Evolutionary conservation across 78 protist genomes (phyloP).

Genomic region (slime mould (Dictyostelium discoideum)): DNA sequence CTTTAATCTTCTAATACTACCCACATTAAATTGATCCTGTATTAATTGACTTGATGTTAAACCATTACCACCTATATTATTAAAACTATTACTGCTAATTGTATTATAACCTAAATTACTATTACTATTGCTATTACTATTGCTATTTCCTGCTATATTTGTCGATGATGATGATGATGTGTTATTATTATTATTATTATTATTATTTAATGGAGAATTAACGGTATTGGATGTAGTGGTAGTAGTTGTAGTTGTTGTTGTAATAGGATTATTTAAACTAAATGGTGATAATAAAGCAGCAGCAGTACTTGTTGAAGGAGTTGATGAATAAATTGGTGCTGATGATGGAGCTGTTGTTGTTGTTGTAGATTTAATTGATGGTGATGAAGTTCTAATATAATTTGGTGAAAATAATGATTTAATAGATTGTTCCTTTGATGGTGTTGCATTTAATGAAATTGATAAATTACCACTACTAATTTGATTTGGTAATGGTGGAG

Average conservation of each 20-base stretch:
- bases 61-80: not conserved
- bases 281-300: slow-evolving; percentile 24
- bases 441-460: not conserved
- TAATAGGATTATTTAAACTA: not conserved
- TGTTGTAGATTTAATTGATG: not conserved
- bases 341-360: too few species aligned
- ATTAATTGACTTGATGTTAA: not conserved
- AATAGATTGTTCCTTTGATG: not conserved
- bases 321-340: not conserved
- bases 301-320: not conserved
- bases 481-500: not conserved
- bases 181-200: not conserved
- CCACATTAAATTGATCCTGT: slow-evolving; percentile 49
- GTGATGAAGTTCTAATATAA: slow-evolving; percentile 19
- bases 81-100: not conserved
- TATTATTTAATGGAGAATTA: not conserved
- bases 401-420: slow-evolving; percentile 34
- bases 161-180: slow-evolving; percentile 5
- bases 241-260: not conserved
- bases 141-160: not conserved
- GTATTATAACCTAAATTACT: not conserved
- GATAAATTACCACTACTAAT: not conserved
- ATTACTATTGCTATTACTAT: too few species aligned
- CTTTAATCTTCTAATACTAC: slow-evolving; percentile 65
- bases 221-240: not conserved